These are phyloP conservation scores for Sporobolomyces roseus DNA, from an alignment of 768 basidiomycete genomes.

Conservation along the genomic window DNA sequence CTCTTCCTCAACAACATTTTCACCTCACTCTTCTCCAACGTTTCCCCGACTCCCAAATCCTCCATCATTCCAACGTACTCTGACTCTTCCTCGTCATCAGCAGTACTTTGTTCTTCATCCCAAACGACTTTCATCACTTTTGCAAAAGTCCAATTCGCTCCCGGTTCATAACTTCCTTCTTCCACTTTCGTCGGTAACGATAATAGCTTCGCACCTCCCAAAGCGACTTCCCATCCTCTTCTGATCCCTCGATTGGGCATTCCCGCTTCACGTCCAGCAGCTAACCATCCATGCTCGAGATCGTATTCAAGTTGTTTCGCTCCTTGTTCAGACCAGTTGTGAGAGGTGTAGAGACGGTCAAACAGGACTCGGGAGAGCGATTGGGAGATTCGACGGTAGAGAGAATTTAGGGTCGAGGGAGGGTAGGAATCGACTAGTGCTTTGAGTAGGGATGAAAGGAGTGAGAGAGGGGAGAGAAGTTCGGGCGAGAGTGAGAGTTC, in stretches of 20 bases:
- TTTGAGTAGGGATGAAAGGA: conserved; percentile 72
- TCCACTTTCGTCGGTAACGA: conserved; percentile 57
- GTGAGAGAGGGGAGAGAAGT: conserved; percentile 69
- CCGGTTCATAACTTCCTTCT: conserved; percentile 19
- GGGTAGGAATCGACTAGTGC: conserved; percentile 67
- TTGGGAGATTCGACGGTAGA: conserved; percentile 72
- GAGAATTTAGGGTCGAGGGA: conserved; percentile 55
- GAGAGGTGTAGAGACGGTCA: conserved; percentile 75
- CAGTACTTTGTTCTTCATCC: too few species aligned
- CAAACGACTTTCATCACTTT: conserved; percentile 56
- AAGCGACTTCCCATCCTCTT: conserved; percentile 69
- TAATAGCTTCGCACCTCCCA: conserved; percentile 67
- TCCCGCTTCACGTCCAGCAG: conserved; percentile 48
- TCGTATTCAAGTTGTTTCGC: conserved; percentile 66
- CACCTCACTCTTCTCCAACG: conserved; percentile 59
- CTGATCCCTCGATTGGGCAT: conserved; percentile 54
- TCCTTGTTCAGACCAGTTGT: conserved; percentile 58
- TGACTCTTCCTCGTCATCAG: conserved; percentile 41
- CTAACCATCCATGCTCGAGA: conserved; percentile 79
- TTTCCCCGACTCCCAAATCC: conserved; percentile 59
- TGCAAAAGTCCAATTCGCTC: conserved; percentile 50
- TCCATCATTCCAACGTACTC: conserved; percentile 52
- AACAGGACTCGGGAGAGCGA: conserved; percentile 72
- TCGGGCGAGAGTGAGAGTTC: conserved; percentile 60
- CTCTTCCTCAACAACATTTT: conserved; percentile 43